Base-by-base conservation (phyloP, 2,329 filamentous ascomycete species). In the Pseudogymnoascus sp. region DNA sequence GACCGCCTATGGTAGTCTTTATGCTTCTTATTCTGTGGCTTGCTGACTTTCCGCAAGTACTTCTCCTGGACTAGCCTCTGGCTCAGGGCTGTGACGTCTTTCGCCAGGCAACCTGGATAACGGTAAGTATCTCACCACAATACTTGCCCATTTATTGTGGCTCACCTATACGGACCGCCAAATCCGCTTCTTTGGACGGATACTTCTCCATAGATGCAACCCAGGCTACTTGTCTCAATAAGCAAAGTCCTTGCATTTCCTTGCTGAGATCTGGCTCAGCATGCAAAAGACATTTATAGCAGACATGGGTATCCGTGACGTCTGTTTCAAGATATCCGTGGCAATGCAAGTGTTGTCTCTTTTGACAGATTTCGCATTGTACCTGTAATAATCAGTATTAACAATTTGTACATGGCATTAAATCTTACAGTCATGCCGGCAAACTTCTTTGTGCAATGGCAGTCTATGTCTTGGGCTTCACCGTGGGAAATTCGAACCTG, bases 251-350 rank as follows among this genome's bases (percentile, higher is more conserved):
- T n/a, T 39, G 29, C 54, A 60, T 60, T 37, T 60, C 54, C 12
- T n/a, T 60, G 2, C 5, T 18, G 3, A 36, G 14, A 10, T 39
- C 10, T 21, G 29, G 54, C n/a, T 36, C 21, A 10, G 29, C 12
- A 14, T 5, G 5, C 16, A 36, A 11, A 18, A 60, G 54, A 39
- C 54, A 60, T 34, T 12, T 14, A 14, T 60, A 60, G 36, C 54
- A 60, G 3, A 60, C n/a, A 36, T 36, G 36, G 16, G 29, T 60
- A 21, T 60, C 31, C 21, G 36, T 34, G 5, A 37, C 54, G 8
- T 60, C 54, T 12, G 54, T 37, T 39, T 60, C 54, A 21, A 60
- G 54, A 21, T 60, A 60, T 21, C 54, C 54, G n/a, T 60, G n/a
- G 29, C 54, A 60, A 8, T 14, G 16, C 3, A 34, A 14, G 29